Base-by-base conservation (phyloP, 2,329 filamentous ascomycete genomes). In the Pseudocercospora fuligena region DNA sequence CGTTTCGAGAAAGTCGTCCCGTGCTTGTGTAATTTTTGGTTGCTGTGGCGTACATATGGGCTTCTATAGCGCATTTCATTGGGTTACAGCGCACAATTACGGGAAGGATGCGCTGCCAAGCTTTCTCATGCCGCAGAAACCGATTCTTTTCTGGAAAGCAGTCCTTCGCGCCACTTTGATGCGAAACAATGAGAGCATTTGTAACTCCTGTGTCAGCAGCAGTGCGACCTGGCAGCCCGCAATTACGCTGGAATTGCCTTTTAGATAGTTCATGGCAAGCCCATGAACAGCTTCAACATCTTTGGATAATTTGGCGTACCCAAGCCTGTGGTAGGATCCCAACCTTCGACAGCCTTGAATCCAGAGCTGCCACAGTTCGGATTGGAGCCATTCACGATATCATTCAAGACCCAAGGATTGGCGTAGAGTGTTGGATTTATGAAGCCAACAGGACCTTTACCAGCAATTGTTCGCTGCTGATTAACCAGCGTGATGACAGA, bases 391-490 rank as follows among this genome's bases (percentile, higher is more conserved):
- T 69, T 66, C 11, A 64, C 61, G 47, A 69, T 65, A 57, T 69
- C 64, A 56, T 69, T 69, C 19, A 69, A 56, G 21, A 64, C 31
- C 64, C 56, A 43, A 7, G 67, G 64, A 54, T 69, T 51, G 12
- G n/a, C 57, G 25, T 77, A 77, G 3, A 77, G 64, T 0, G 64
- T 63, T 3, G 74, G 74, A 65, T 77, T 77, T 33, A 81, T 66
- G 67, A 81, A 80, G 0, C 75, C 75, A 5, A 77, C 63, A 5
- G 73, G 64, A 1, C 68, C 66, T 58, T 76, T 76, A 27, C 73
- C 73, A 0, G 58, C 65, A 6, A 58, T 60, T 33, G 67, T 69
- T 14, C 74, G 64, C 62, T 72, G 69, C 53, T 77, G 73, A 36
- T 73, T 74, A 33, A 77, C 74, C 16, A 73, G 47, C 14, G 70